Evolutionary conservation across 306 rosid genomes (phyloP).

Genomic region (Rosa chinensis): DNA sequence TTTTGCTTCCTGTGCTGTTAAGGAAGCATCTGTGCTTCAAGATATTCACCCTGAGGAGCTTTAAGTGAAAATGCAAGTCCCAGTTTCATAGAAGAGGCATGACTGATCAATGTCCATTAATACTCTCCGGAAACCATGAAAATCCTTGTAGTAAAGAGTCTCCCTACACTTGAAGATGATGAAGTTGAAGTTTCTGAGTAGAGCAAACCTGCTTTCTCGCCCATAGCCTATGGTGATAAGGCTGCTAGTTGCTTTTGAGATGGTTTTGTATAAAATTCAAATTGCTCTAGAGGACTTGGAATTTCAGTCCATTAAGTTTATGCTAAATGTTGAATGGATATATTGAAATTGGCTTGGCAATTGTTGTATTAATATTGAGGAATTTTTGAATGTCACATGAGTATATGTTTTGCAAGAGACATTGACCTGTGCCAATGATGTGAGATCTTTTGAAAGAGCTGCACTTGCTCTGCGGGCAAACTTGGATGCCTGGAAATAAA

Average conservation of each 20-base stretch:
- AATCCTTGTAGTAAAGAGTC: conserved; percentile 44
- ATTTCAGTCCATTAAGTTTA: background rate
- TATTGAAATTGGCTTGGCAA: background rate
- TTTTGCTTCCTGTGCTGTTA: conserved; percentile 21
- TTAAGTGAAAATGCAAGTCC: conserved; percentile 72
- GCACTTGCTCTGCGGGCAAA: background rate
- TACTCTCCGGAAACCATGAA: conserved; percentile 4
- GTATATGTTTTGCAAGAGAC: background rate
- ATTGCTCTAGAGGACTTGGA: background rate
- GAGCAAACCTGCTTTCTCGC: background rate
- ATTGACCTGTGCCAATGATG: background rate
- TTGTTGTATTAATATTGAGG: too few species aligned
- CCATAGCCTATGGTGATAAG: background rate
- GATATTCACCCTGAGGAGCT: conserved; percentile 72
- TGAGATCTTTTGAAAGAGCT: background rate
- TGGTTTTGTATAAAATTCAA: background rate
- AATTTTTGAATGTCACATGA: background rate
- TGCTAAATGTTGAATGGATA: background rate
- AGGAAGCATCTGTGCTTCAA: conserved; percentile 68
- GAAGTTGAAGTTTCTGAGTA: background rate
- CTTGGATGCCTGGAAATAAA: too few species aligned
- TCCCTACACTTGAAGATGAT: background rate
- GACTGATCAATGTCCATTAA: conserved; percentile 63
- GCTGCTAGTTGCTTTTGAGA: background rate
- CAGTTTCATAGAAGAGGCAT: conserved; percentile 69